Evolutionary conservation across 1,284 basidiomycete genomes (phyloP).

Genomic region (Salmacisia buchloeana): DNA sequence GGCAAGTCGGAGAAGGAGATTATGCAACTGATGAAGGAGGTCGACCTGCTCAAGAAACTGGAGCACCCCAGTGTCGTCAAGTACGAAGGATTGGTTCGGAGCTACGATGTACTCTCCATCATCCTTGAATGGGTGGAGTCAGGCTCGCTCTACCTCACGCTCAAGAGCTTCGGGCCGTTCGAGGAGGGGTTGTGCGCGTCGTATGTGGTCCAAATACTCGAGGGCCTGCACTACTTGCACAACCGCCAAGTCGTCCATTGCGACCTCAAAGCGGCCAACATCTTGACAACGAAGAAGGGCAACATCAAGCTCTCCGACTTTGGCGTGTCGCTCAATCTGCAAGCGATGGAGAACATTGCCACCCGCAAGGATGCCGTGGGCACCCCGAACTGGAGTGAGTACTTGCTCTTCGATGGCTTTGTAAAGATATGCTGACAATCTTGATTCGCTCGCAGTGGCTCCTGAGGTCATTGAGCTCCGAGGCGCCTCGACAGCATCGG

Average conservation of each 20-base stretch:
- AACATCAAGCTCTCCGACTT: slow-evolving; percentile 59
- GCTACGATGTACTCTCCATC: slow-evolving; percentile 78
- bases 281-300: slow-evolving; percentile 58
- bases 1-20: slow-evolving; percentile 75
- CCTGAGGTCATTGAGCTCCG: slow-evolving; percentile 80
- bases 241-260: slow-evolving; percentile 58
- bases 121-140: slow-evolving; percentile 93
- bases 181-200: slow-evolving; percentile 81
- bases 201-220: slow-evolving; percentile 87
- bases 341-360: slow-evolving; percentile 64
- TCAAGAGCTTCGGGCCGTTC: slow-evolving; percentile 83
- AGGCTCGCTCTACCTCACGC: slow-evolving; percentile 80
- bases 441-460: slow-evolving; percentile 60
- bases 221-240: slow-evolving; percentile 84
- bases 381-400: slow-evolving; percentile 84
- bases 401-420: neutral
- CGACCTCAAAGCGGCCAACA: slow-evolving; percentile 59
- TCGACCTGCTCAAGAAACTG: slow-evolving; percentile 78
- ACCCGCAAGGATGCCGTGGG: slow-evolving; percentile 67
- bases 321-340: slow-evolving; percentile 53
- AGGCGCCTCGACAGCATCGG: slow-evolving; percentile 58
- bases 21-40: slow-evolving; percentile 79
- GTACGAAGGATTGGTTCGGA: slow-evolving; percentile 89
- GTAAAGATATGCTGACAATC: neutral
- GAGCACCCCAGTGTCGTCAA: slow-evolving; percentile 90